Percentiles rank a stretch among this genome's conserved stretches.
Evolutionary conservation across 345 rosid genomes (phyloP).

Genomic region (Aegle marmelos): DNA sequence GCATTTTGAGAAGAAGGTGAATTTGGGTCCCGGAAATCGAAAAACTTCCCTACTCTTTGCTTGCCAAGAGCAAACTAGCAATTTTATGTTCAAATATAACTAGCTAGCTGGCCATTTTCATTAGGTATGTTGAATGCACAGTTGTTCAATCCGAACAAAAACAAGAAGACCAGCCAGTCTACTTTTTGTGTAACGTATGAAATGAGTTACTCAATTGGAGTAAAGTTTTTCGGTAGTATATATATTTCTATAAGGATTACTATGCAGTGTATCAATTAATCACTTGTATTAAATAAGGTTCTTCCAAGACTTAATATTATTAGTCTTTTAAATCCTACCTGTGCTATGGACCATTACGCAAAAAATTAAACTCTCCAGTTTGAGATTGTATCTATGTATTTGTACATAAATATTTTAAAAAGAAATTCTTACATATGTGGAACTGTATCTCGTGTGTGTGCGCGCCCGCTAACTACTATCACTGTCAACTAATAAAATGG

Average conservation of each 20-base stretch:
- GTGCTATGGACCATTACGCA: no score
- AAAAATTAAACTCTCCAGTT: no score
- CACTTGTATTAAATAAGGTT: neutral
- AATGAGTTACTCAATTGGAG: neutral
- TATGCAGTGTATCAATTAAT: no score
- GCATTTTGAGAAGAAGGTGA: neutral
- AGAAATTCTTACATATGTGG: no score
- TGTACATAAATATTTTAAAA: no score
- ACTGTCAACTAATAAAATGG: no score
- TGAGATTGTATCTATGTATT: no score
- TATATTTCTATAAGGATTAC: neutral
- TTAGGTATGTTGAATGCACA: neutral
- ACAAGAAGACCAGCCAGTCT: neutral
- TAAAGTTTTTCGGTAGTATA: neutral
- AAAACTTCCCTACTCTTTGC: neutral
- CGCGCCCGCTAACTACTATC: no score
- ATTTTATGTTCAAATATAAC: neutral
- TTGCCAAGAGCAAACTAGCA: neutral
- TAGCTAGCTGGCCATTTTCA: neutral
- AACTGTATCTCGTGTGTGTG: no score
- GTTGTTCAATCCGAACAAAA: neutral
- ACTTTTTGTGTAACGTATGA: neutral
- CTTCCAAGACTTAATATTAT: no score
- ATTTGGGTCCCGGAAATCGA: neutral
- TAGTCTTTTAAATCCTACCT: neutral